Evolutionary conservation across 352 stramenopile species (phyloP).

Genomic region (Phytopythium oedochilum): DNA sequence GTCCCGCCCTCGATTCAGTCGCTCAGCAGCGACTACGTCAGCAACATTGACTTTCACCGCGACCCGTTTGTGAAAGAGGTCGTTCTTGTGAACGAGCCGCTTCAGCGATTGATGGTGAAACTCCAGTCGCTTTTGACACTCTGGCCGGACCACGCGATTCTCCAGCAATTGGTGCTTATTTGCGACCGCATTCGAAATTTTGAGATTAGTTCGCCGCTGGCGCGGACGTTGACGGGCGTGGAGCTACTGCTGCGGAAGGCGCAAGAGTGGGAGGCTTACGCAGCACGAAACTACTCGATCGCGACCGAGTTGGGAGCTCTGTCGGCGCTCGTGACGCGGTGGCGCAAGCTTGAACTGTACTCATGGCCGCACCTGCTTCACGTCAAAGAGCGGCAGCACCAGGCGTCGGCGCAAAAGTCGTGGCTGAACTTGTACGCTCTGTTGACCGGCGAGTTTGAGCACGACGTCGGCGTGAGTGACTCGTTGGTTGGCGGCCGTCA

Average conservation of each 20-base stretch:
- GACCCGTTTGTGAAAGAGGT: constrained; percentile 93
- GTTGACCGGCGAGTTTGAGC: constrained; percentile 73
- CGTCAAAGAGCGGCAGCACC: constrained; percentile 82
- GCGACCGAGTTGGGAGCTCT: constrained; percentile 89
- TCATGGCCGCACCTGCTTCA: constrained; percentile 96
- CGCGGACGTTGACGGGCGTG: constrained; percentile 92
- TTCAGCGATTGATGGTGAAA: constrained; percentile 88
- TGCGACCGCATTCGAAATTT: constrained; percentile 86
- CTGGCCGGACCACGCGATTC: constrained; percentile 96
- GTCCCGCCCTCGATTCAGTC: constrained; percentile 45
- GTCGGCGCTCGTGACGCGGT: constrained; percentile 93
- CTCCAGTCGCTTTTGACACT: constrained; percentile 89
- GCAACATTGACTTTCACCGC: constrained; percentile 91
- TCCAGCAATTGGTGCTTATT: constrained; percentile 94
- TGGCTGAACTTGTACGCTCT: constrained; percentile 89
- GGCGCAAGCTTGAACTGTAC: constrained; percentile 97
- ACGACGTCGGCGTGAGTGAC: constrained; percentile 13
- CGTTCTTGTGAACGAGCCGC: constrained; percentile 80
- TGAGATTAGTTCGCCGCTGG: constrained; percentile 78
- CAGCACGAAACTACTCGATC: constrained; percentile 90
- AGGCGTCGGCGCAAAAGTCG: constrained; percentile 67
- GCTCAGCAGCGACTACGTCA: constrained; percentile 73
- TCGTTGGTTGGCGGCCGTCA: no score
- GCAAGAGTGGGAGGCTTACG: constrained; percentile 99
- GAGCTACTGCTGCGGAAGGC: constrained; percentile 95